Evolutionary conservation across 371 early-diverging fungal species (phyloP), one percentile per base, ranked within the genome.

Genomic region (Fennellomyces sp.): DNA sequence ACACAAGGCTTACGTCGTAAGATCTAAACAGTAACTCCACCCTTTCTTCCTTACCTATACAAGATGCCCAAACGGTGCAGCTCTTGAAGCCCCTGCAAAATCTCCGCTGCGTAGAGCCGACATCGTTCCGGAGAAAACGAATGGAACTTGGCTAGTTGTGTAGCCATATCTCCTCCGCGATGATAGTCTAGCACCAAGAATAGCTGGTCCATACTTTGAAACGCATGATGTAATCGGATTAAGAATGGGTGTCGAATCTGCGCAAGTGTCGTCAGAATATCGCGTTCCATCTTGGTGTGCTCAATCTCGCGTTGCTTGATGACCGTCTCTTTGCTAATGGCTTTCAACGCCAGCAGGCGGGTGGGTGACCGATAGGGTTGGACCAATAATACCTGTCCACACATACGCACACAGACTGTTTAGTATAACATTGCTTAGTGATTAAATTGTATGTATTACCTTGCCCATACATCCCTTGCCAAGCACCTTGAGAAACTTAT

Each of bases 121-220:
- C 86, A 83, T 48, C 74, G 72, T 30, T 76, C 68, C 12, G 71
- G 64, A 31, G 66, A 63, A 66, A 78, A 58, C 70, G 71, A 26
- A 56, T 54, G 59, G 53, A 65, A 26, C 65, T 56, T 49, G 54
- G 69, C 63, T 60, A 63, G 66, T 13, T 76, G 69, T 23, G 83
- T 85, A 69, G 88, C 93, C 36, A 95, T 87, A 51, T 91, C 87
- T 36, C 89, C 84, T 51, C 94, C 94, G 38, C 87, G 84, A 60
- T 92, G 90, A 67, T 90, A 85, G 59, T 88, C 87, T 89, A 99
- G 88, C 1, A 99, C 96, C 67, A 99, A 91, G 78, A 93, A 98
- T 15, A 99, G 69, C 26, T 96, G 90, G 52, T 89, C 88, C n/a
- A 88, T 81, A 17, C 93, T 89, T 76, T 97, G 97, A 80, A 97